Evolutionary conservation across 805 yeast species (phyloP).

Genomic region (Saturnispora besseyi): DNA sequence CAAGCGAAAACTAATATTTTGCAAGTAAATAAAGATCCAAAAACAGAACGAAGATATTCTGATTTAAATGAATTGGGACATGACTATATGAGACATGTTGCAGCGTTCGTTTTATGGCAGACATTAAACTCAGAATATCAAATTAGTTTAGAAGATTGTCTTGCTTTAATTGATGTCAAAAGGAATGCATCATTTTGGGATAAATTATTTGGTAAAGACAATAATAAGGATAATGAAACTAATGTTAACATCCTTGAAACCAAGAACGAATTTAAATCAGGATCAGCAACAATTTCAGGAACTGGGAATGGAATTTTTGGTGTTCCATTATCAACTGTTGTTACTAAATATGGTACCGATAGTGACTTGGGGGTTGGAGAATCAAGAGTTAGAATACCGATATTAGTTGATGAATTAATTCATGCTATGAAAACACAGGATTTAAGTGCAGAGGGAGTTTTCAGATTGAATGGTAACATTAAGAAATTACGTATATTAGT

Average conservation of each 20-base stretch:
- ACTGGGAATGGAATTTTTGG: conserved; percentile 59
- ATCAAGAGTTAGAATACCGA: conserved; percentile 68
- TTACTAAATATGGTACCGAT: conserved; percentile 66
- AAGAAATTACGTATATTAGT: conserved; percentile 66
- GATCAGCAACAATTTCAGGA: conserved; percentile 13
- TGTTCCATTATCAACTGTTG: conserved; percentile 57
- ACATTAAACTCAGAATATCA: conserved; percentile 18
- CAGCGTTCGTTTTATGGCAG: conserved; percentile 43
- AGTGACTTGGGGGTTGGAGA: conserved; percentile 83
- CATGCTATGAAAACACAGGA: conserved; percentile 81
- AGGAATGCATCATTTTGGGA: conserved; percentile 45
- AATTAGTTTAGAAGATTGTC: conserved; percentile 32
- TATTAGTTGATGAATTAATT: conserved; percentile 77
- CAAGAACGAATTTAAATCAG: conserved; percentile 13
- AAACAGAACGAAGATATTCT: conserved; percentile 38
- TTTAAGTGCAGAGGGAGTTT: conserved; percentile 92
- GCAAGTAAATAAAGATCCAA: neutral
- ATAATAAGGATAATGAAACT: neutral
- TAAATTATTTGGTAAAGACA: conserved; percentile 29
- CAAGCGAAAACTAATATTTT: neutral
- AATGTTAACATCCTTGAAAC: conserved; percentile 2
- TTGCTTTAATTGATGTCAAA: conserved; percentile 34
- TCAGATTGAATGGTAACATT: conserved; percentile 93
- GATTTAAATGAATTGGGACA: conserved; percentile 53
- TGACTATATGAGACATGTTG: conserved; percentile 47